These are phyloP conservation scores for Pterothamnion heteromorphum DNA, from an alignment of 31 red algal species.

Conservation along the genomic window DNA sequence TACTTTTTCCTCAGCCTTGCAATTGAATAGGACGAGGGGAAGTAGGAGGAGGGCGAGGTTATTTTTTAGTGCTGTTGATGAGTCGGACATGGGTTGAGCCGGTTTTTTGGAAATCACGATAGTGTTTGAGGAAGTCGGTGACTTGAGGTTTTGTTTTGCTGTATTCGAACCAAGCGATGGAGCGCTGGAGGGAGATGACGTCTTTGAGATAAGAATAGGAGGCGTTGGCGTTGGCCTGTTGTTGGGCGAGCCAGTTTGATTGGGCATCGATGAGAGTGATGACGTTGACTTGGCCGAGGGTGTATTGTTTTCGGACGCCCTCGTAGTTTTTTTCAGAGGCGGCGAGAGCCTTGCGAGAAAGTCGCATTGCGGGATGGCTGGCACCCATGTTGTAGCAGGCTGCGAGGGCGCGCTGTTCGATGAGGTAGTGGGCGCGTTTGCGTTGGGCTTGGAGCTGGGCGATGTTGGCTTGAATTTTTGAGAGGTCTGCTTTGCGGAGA, in stretches of 20 bases:
- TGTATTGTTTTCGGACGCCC: neutral
- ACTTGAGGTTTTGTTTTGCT: neutral
- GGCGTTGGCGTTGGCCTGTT: neutral
- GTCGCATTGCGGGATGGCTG: neutral
- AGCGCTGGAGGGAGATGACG: neutral
- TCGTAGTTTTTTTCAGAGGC: neutral
- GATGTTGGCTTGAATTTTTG: neutral
- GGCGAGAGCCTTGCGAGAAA: neutral
- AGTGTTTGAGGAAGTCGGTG: neutral
- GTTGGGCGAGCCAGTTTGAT: neutral
- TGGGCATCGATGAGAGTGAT: neutral
- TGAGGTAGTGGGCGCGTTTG: neutral
- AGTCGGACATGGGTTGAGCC: neutral
- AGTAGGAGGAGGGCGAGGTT: neutral
- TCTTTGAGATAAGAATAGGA: neutral
- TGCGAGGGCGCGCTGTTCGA: neutral
- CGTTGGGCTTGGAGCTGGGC: neutral
- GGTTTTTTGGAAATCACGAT: constrained; percentile 4
- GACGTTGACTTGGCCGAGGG: neutral
- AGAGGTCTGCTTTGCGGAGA: neutral
- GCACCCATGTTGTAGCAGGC: neutral
- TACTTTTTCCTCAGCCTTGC: neutral
- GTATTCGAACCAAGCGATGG: neutral
- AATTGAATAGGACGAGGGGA: neutral
- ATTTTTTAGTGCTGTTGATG: constrained; percentile 9